Evolutionary conservation across 352 stramenopile species (phyloP), one percentile per base, ranked within the genome.

Genomic region (Globisporangium emineosum): DNA sequence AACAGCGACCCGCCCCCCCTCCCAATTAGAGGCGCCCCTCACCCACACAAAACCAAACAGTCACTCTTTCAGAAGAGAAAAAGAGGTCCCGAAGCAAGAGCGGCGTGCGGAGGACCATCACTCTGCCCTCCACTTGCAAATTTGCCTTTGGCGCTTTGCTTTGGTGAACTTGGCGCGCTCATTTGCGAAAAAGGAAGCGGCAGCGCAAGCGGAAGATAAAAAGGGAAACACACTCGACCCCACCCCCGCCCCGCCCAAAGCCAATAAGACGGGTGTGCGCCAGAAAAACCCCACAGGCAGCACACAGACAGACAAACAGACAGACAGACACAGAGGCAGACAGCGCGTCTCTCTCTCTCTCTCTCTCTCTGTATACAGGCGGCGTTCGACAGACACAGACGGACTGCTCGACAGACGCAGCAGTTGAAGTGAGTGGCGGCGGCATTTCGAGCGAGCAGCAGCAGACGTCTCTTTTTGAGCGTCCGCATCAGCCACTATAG

Each of bases 111-210:
- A 19, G 27, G 60, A 66, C 60, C 60, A 66, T 66, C 60, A 66
- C 60, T 66, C 60, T 66, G 50, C 25, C 15, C 33, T 19, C 29
- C 60, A 60, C 45, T 66, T 60, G 50, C 51, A 54, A 66, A 55
- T 67, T 67, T 65, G 49, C 59, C 10, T 57, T 35, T 27, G 37
- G 15, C 40, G 5, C 17, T 47, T 32, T 32, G 29, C 5, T 2
- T 5, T 47, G 40, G 40, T 47, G 50, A 58, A 58, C 45, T 57
- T 58, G 57, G 64, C 70, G 69, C 58, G 55, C 64, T 81, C 77
- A 86, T 79, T 86, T 65, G 61, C 77, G 63, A 86, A 86, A 81
- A 81, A 69, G 75, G 71, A 77, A 78, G 79, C 43, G 40, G 65
- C 58, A 35, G 35, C 65, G 61, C 66, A 63, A 51, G 55, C 68